Conservation (phyloP, 140 eudicot species). For the Oenanthe javanica region DNA sequence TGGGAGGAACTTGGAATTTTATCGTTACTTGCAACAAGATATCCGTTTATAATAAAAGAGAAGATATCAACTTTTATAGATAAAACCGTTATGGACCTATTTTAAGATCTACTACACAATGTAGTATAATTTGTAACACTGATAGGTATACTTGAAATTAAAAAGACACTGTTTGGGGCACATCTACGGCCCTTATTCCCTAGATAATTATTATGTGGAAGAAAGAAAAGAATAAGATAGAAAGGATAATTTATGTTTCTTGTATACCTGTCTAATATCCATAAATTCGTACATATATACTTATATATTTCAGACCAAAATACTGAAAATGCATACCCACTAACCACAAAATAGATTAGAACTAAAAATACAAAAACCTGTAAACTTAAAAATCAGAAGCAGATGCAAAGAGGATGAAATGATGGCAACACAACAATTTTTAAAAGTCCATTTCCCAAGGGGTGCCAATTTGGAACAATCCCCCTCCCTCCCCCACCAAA, state of each 20-base stretch:
- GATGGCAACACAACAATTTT: background rate
- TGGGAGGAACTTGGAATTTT: slow-evolving; percentile 81
- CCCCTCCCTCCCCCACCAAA: background rate
- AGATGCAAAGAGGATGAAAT: background rate
- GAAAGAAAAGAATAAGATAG: background rate
- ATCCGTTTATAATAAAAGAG: slow-evolving; percentile 11
- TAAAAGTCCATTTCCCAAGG: background rate
- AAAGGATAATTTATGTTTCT: too few species aligned
- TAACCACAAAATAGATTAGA: background rate
- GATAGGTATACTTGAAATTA: background rate
- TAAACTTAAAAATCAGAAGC: background rate
- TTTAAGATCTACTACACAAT: background rate
- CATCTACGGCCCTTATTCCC: background rate
- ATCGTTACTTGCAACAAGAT: slow-evolving; percentile 55
- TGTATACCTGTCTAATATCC: background rate
- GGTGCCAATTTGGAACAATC: too few species aligned
- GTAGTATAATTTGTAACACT: background rate
- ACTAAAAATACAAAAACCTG: background rate
- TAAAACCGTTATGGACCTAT: background rate
- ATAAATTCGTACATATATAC: background rate
- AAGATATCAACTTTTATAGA: background rate
- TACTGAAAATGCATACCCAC: background rate
- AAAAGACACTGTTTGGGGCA: background rate
- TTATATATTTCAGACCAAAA: background rate
- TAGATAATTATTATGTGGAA: background rate